Base-by-base conservation (phyloP, 2,329 filamentous ascomycete genomes). In the Rhytidhysteron rufulum region DNA sequence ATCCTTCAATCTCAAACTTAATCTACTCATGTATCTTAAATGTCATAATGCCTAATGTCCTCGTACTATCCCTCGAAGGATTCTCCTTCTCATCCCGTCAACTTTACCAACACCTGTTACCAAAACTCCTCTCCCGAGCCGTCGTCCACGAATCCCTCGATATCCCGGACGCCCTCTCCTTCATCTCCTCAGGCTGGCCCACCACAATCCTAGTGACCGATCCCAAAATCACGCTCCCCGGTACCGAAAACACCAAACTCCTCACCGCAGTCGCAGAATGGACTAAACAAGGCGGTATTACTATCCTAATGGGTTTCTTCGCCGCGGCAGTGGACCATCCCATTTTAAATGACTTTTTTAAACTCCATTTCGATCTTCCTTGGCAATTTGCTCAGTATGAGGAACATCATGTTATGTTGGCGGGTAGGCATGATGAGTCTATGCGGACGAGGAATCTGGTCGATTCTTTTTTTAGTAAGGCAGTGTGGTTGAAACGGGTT, bases 171-270 rank as follows among this genome's bases (percentile, higher is more conserved):
- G 55, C 51, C 5, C 32, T 51, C 7, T 44, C 50, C 19, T 55
- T 49, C 31, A 47, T 58, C 15, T 33, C 35, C 7, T 39, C 47
- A 11, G 46, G 51, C 22, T 58, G 53, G 55, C 55, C 55, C 10
- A 50, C 42, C n/a, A 40, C 50, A 11, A 53, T 58, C 10, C 47
- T 58, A 7, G 44, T 56, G 27, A 51, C 51, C 8, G 52, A 58
- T 35, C 31, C 51, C 4, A 43, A 45, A 3, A 48, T 56, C 20
- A 41, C 45, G 6, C 22, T 25, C 7, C 45, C 44, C n/a, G 37
- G 33, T 2, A 37, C 43, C 10, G 48, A 55, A 6, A 53, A 43
- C 25, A 21, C 37, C 18, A 13, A 30, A 3, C 40, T 57, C 5
- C 45, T 56, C 1, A 18, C 32, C 16, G 46, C 49, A 20, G 32